Evolutionary conservation across 306 rosid species (phyloP).

Genomic region (Astragalus glycyphyllos): DNA sequence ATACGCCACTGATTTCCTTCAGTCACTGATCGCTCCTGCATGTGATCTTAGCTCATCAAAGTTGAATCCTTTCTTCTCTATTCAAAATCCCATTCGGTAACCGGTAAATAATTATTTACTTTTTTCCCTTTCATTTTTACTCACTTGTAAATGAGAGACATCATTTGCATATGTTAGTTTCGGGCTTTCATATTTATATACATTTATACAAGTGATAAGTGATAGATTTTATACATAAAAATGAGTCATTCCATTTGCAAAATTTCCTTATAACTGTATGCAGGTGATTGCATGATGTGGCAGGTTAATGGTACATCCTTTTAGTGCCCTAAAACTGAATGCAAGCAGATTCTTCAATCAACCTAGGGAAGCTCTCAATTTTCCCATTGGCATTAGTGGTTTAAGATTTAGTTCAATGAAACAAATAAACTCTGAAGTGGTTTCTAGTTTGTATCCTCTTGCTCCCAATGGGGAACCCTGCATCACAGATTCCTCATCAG

Average conservation of each 20-base stretch:
- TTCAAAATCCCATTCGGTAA: too few relatives aligned
- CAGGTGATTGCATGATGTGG: constrained; percentile 44
- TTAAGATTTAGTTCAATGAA: constrained; percentile 58
- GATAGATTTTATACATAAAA: too few relatives aligned
- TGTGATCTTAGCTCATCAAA: too few relatives aligned
- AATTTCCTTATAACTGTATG: neutral
- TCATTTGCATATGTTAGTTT: too few relatives aligned
- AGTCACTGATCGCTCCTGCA: too few relatives aligned
- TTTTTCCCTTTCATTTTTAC: too few relatives aligned
- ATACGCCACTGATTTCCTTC: too few relatives aligned
- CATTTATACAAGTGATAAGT: too few relatives aligned
- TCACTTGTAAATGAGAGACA: too few relatives aligned
- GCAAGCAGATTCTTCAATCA: constrained; percentile 38
- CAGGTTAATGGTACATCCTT: constrained; percentile 48
- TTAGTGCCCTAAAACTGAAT: constrained; percentile 42
- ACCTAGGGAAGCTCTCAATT: constrained; percentile 36
- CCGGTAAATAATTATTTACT: too few relatives aligned
- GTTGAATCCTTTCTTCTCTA: too few relatives aligned
- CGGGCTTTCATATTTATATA: too few relatives aligned
- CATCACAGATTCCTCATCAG: constrained; percentile 42
- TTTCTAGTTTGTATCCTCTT: constrained; percentile 44
- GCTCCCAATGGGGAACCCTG: constrained; percentile 49
- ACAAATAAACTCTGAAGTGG: constrained; percentile 54
- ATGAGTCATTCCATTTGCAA: neutral
- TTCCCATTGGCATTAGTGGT: constrained; percentile 33